phyloP scores from a whole-genome alignment of 2,329 filamentous ascomycete species.

The Cucurbitaria berberidis region DNA sequence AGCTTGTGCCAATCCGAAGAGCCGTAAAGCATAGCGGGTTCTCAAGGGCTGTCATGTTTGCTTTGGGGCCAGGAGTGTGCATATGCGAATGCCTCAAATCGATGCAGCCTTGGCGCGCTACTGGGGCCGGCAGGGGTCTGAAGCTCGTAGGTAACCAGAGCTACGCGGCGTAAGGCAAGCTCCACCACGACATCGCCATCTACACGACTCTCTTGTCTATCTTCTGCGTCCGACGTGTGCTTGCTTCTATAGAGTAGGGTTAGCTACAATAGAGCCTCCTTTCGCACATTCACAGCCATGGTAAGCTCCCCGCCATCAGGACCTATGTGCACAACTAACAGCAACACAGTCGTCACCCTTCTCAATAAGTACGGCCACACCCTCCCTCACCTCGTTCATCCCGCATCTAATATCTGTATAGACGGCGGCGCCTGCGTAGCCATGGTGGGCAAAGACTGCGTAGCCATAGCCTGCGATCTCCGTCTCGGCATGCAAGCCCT shows the following conservation, averaged over 20 bases:
- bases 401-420: constrained; percentile 40
- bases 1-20: neutral
- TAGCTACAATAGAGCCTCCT: neutral
- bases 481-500: constrained; percentile 95
- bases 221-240: neutral
- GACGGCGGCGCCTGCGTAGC: constrained; percentile 93
- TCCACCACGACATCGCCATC: neutral
- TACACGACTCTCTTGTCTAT: neutral
- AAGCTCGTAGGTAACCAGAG: neutral
- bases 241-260: neutral
- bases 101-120: neutral
- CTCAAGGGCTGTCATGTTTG: neutral
- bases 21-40: neutral
- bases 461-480: constrained; percentile 98
- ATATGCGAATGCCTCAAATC: neutral
- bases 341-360: constrained; percentile 79
- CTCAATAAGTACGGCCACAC: constrained; percentile 77
- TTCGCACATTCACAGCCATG: constrained; percentile 39
- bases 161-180: neutral
- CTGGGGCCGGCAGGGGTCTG: neutral
- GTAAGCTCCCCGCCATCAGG: constrained; percentile 37
- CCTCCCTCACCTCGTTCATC: constrained; percentile 5
- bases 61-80: neutral
- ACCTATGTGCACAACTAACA: constrained; percentile 33
- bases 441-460: constrained; percentile 99